These are phyloP conservation scores for Astragalus membranaceus DNA, from an alignment of 306 rosid genomes.

Conservation along the genomic window DNA sequence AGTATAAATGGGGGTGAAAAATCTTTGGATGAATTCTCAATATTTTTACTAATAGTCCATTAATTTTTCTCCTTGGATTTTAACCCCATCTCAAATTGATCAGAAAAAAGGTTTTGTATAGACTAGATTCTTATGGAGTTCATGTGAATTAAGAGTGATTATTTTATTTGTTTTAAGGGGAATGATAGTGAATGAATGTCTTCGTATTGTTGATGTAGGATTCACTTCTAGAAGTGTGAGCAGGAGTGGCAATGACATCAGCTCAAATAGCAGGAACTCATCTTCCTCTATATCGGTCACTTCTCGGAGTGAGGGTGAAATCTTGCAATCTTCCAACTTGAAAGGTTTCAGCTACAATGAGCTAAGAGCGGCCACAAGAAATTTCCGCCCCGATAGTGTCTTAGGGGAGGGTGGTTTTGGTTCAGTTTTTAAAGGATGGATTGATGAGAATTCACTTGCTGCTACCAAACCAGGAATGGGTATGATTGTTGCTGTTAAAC, in stretches of 20 bases:
- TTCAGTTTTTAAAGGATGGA: slow-evolving; percentile 92
- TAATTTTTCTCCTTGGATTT: neutral
- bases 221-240: slow-evolving; percentile 57
- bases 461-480: slow-evolving; percentile 84
- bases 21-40: neutral
- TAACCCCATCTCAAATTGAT: neutral
- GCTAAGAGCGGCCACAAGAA: slow-evolving; percentile 68
- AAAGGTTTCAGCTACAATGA: slow-evolving; percentile 60
- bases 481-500: slow-evolving; percentile 83
- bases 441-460: slow-evolving; percentile 61
- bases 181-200: neutral
- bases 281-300: slow-evolving; percentile 50
- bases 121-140: too few species aligned
- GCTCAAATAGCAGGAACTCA: slow-evolving; percentile 56
- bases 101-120: neutral
- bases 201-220: slow-evolving; percentile 39
- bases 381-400: slow-evolving; percentile 92
- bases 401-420: slow-evolving; percentile 98
- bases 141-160: slow-evolving; percentile 7
- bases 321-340: slow-evolving; percentile 64
- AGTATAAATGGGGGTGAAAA: neutral
- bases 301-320: slow-evolving; percentile 80
- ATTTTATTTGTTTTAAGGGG: neutral
- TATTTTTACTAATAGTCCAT: neutral
- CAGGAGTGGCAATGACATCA: slow-evolving; percentile 42